These are phyloP conservation scores for Bruguiera sexangula DNA, from an alignment of 345 rosid genomes.

Conservation along the genomic window DNA sequence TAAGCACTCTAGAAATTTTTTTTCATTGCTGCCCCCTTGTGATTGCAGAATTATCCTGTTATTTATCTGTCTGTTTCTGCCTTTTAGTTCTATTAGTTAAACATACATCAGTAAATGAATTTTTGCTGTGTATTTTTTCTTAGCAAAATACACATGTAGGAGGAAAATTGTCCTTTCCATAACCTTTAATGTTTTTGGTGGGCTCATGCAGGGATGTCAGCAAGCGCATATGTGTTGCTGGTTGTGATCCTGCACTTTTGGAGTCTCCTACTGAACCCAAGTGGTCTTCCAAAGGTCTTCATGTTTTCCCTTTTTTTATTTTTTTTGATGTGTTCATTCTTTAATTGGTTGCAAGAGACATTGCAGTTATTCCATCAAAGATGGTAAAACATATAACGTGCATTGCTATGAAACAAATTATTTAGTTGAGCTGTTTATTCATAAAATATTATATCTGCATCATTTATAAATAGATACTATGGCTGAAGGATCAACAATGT, in stretches of 20 bases:
- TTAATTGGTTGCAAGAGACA: no score
- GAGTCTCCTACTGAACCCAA: constrained; percentile 95
- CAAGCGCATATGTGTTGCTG: constrained; percentile 74
- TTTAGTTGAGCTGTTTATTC: background rate
- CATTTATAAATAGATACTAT: background rate
- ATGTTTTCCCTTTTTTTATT: constrained; percentile 1
- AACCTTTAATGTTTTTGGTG: constrained; percentile 1
- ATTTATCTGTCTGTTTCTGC: background rate
- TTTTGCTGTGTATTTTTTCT: background rate
- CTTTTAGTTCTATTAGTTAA: constrained; percentile 1
- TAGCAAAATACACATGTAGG: background rate
- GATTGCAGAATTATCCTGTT: background rate
- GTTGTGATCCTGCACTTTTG: constrained; percentile 56
- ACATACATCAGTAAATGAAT: background rate
- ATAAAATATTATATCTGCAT: background rate
- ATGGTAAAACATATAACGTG: constrained; percentile 4
- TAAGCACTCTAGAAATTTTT: no score
- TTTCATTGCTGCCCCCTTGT: background rate
- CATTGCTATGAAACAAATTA: background rate
- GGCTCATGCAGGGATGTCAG: constrained; percentile 47
- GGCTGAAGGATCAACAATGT: background rate
- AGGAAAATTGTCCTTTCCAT: background rate
- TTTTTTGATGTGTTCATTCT: no score
- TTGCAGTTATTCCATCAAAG: background rate
- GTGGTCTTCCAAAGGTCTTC: constrained; percentile 82